phyloP scores from a whole-genome alignment of 768 basidiomycete species.

The Auriculariales sp. region DNA sequence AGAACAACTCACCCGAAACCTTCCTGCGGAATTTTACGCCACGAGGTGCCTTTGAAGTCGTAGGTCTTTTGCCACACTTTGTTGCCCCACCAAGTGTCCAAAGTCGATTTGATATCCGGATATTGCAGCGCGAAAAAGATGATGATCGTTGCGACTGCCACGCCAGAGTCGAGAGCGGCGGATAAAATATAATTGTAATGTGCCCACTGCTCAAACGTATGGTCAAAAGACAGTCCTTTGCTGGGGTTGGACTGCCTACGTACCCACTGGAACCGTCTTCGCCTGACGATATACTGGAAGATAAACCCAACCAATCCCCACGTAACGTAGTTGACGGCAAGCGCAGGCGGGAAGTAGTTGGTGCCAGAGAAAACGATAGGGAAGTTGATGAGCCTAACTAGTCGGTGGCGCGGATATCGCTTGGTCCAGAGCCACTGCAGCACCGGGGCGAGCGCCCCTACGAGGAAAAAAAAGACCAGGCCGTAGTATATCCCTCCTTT shows the following conservation, averaged over 20 bases:
- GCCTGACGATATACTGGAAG: constrained; percentile 20
- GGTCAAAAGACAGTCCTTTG: too few species aligned
- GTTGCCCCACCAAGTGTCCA: constrained; percentile 25
- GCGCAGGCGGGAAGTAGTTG: constrained; percentile 2
- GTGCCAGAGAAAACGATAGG: constrained; percentile 1
- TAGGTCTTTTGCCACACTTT: constrained; percentile 12
- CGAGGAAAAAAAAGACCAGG: constrained; percentile 18
- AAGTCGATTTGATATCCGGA: constrained; percentile 14
- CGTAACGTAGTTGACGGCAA: constrained; percentile 4
- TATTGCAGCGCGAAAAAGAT: constrained; percentile 19
- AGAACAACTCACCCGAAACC: not conserved
- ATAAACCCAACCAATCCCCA: constrained; percentile 12
- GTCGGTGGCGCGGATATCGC: constrained; percentile 10
- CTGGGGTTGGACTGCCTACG: too few species aligned
- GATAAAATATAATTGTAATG: constrained; percentile 11
- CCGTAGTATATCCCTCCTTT: not conserved
- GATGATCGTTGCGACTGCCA: constrained; percentile 14
- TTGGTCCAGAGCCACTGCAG: constrained; percentile 18
- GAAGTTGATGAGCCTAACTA: not conserved
- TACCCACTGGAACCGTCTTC: constrained; percentile 13
- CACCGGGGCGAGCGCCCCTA: constrained; percentile 21
- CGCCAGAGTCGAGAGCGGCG: constrained; percentile 18
- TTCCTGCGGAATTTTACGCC: too few species aligned
- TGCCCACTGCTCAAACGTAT: too few species aligned
- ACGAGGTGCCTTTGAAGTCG: too few species aligned